Evolutionary conservation across 2,329 filamentous ascomycete species (phyloP).

Genomic region (Colletotrichum falcatum): DNA sequence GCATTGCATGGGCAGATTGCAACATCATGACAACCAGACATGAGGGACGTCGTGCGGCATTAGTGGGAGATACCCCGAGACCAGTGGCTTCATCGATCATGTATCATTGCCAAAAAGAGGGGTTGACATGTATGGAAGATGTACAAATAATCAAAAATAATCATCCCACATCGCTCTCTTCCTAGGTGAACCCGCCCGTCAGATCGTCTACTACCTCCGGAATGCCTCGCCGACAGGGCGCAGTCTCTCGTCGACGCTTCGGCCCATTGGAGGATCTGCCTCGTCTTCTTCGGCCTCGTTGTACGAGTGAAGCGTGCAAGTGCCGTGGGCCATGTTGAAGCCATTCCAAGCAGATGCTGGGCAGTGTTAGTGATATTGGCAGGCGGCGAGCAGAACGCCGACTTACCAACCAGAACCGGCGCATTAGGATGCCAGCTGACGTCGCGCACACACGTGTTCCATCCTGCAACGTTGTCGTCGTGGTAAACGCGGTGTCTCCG

Average conservation of each 20-base stretch:
- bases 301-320: constrained; percentile 82
- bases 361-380: neutral
- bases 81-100: constrained; percentile 38
- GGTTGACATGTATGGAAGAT: constrained; percentile 33
- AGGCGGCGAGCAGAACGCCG: neutral
- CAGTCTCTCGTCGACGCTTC: constrained; percentile 71
- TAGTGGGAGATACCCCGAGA: constrained; percentile 37
- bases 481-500: constrained; percentile 67
- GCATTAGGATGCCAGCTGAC: constrained; percentile 91
- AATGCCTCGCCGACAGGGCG: constrained; percentile 46
- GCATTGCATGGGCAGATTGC: constrained; percentile 33
- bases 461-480: constrained; percentile 67
- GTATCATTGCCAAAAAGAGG: constrained; percentile 41
- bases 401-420: constrained; percentile 77
- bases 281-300: constrained; percentile 78
- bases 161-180: constrained; percentile 19
- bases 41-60: constrained; percentile 12
- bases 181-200: neutral
- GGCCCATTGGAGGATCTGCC: constrained; percentile 68
- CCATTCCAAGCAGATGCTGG: constrained; percentile 86
- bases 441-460: constrained; percentile 86
- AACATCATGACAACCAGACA: constrained; percentile 6
- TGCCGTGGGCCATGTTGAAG: constrained; percentile 77
- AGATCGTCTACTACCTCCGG: constrained; percentile 12
- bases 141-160: constrained; percentile 40